These are phyloP conservation scores for Flammula alnicola DNA, from an alignment of 1,284 basidiomycete genomes.

Conservation along the genomic window DNA sequence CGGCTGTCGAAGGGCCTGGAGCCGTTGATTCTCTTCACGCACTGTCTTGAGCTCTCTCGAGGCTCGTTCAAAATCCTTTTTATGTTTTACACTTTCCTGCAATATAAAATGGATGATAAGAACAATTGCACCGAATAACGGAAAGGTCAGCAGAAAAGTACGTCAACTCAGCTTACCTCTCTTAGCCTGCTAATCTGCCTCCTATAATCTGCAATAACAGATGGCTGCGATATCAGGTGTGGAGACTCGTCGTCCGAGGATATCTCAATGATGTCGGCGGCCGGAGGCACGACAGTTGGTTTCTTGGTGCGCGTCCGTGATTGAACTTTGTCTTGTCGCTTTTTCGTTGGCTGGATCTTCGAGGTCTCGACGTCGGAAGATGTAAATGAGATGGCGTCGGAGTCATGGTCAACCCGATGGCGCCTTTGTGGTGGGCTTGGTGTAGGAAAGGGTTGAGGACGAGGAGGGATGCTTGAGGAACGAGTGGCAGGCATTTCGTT, in stretches of 20 bases:
- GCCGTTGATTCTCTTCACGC: slow-evolving; percentile 27
- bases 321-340: slow-evolving; percentile 14
- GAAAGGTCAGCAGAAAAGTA: slow-evolving; percentile 2
- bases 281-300: slow-evolving; percentile 18
- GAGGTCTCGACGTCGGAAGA: slow-evolving; percentile 10
- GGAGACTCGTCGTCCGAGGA: slow-evolving; percentile 57
- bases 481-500: slow-evolving; percentile 30
- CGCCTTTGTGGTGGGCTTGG: slow-evolving; percentile 15
- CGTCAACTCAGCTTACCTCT: slow-evolving; percentile 31
- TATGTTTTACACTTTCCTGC: slow-evolving; percentile 32
- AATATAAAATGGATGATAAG: not conserved
- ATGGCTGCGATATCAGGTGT: slow-evolving; percentile 12
- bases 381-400: slow-evolving; percentile 14
- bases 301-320: slow-evolving; percentile 13
- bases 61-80: slow-evolving; percentile 25
- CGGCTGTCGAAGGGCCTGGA: slow-evolving; percentile 24
- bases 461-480: slow-evolving; percentile 21
- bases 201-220: slow-evolving; percentile 33
- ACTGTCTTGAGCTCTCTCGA: slow-evolving; percentile 24
- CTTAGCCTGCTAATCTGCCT: slow-evolving; percentile 43
- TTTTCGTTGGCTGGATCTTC: slow-evolving; percentile 8
- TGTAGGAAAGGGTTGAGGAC: slow-evolving; percentile 18
- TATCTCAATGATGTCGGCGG: slow-evolving; percentile 55
- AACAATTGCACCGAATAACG: too few species aligned
- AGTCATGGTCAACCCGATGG: slow-evolving; percentile 3